Conservation (phyloP, 2,329 filamentous ascomycete species). For the Claviceps citrina region DNA sequence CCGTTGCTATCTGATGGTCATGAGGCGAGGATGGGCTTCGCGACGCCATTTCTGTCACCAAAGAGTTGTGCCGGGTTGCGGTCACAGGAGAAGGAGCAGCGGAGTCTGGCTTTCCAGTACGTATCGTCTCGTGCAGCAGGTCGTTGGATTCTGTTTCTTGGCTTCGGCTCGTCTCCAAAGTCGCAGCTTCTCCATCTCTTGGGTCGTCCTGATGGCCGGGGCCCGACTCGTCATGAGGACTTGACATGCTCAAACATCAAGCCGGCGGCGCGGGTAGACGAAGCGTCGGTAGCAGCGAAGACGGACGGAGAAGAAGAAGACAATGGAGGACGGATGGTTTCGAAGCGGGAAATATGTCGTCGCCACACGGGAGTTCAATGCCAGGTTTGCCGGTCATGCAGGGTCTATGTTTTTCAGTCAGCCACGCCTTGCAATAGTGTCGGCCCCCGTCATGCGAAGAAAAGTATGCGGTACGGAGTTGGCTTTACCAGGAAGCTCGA, state of each 20-base stretch:
- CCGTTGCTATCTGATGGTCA: background rate
- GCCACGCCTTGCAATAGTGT: background rate
- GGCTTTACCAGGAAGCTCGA: background rate
- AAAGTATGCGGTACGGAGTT: background rate
- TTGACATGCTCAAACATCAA: slow-evolving; percentile 20
- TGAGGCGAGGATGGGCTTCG: background rate
- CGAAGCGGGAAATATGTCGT: background rate
- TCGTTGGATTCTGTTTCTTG: background rate
- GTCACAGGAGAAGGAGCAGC: background rate
- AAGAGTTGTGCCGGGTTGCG: background rate
- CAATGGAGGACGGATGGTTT: background rate
- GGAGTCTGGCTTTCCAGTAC: background rate
- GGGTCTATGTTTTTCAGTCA: slow-evolving; percentile 4
- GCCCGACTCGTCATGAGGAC: slow-evolving; percentile 14
- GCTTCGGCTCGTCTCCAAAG: background rate
- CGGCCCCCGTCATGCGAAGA: background rate
- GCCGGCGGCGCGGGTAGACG: background rate
- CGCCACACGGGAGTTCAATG: background rate
- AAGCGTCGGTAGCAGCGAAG: background rate
- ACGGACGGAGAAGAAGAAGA: too few species aligned
- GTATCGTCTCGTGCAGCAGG: background rate
- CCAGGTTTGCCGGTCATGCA: slow-evolving; percentile 1
- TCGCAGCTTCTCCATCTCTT: background rate
- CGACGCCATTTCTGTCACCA: background rate
- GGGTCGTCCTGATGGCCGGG: slow-evolving; percentile 6